A percentile compares a stretch with the other conserved stretches of the same genome.
phyloP scores from a whole-genome alignment of 768 basidiomycete species.

The Goffeauzyma gilvescens region DNA sequence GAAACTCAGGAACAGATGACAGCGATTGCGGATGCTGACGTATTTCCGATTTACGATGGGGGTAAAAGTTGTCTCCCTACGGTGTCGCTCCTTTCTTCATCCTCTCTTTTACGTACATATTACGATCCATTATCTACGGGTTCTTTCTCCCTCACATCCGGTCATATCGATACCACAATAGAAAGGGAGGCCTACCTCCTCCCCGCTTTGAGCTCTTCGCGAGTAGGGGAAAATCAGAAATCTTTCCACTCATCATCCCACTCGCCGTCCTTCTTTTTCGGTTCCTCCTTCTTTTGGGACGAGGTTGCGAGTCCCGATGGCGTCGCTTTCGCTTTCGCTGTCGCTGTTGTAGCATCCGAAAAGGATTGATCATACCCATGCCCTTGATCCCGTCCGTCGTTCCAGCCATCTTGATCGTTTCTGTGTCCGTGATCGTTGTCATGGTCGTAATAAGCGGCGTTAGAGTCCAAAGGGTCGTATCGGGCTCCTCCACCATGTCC shows the following conservation, averaged over 20 bases:
- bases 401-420: conserved; percentile 13
- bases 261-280: conserved; percentile 33
- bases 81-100: no score
- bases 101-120: no score
- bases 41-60: no score
- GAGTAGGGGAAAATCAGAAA: no score
- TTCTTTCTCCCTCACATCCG: no score
- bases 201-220: no score
- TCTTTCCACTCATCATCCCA: conserved; percentile 29
- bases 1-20: no score
- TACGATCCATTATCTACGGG: no score
- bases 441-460: conserved; percentile 17
- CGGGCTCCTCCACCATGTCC: conserved; percentile 39
- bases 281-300: conserved; percentile 13
- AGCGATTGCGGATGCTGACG: no score
- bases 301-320: neutral
- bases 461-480: conserved; percentile 20
- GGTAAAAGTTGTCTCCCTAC: no score
- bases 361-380: conserved; percentile 41
- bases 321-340: conserved; percentile 9
- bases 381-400: conserved; percentile 41
- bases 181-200: no score
- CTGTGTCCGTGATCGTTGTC: conserved; percentile 20
- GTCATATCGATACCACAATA: no score
- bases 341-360: conserved; percentile 11